These are phyloP conservation scores for Golubevia sp. DNA, from an alignment of 1,284 basidiomycete species.

Conservation along the genomic window DNA sequence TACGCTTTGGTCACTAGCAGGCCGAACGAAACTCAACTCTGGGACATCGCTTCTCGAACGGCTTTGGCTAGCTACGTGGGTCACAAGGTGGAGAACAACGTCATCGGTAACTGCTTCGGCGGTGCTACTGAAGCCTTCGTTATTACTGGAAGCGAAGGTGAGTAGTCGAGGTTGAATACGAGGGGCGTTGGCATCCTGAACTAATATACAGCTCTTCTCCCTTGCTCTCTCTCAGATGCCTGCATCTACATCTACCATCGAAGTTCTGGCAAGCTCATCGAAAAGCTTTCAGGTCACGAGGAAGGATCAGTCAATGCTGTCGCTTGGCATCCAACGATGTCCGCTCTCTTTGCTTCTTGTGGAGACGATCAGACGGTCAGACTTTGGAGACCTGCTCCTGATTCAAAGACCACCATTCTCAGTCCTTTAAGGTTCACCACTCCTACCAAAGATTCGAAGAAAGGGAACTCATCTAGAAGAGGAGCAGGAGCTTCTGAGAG, in stretches of 20 bases:
- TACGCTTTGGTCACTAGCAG: conserved; percentile 81
- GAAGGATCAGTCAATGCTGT: conserved; percentile 89
- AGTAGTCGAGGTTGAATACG: conserved; percentile 28
- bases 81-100: conserved; percentile 66
- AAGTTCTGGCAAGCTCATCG: conserved; percentile 78
- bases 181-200: neutral
- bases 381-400: conserved; percentile 45
- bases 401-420: no score
- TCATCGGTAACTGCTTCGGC: conserved; percentile 91
- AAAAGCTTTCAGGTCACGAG: conserved; percentile 82
- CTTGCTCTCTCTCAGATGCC: conserved; percentile 17
- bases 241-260: conserved; percentile 85
- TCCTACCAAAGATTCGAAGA: no score
- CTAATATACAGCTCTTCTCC: neutral
- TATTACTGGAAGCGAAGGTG: conserved; percentile 91
- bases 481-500: no score
- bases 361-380: conserved; percentile 53
- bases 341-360: conserved; percentile 79
- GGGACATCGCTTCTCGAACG: no score
- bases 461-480: no score
- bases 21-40: conserved; percentile 16
- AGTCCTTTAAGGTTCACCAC: no score
- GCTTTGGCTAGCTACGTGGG: no score
- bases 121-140: conserved; percentile 88
- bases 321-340: conserved; percentile 84